phyloP scores from a whole-genome alignment of 2,329 filamentous ascomycete species.

The Epichloe scottii region DNA sequence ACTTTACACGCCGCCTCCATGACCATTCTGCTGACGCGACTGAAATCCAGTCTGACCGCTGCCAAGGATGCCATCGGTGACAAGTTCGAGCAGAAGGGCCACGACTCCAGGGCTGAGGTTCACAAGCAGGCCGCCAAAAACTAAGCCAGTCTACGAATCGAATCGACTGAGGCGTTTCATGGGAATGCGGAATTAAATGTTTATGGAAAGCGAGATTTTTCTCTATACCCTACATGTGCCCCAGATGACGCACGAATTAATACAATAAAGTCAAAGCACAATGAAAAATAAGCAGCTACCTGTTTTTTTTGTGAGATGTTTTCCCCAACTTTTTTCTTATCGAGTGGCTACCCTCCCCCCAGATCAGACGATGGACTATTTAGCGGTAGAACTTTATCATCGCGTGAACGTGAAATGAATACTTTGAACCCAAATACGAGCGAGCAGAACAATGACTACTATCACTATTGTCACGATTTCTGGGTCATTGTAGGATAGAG shows the following conservation, averaged over 20 bases:
- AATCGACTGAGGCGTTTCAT: not conserved
- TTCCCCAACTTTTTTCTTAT: no score
- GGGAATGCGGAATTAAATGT: not conserved
- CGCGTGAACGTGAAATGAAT: no score
- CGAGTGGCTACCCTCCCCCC: no score
- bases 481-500: no score
- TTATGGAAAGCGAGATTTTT: not conserved
- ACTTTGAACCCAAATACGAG: no score
- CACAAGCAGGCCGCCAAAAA: constrained; percentile 26
- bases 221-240: not conserved
- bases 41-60: constrained; percentile 25
- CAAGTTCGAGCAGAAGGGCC: constrained; percentile 30
- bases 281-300: no score
- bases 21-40: not conserved
- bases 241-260: not conserved
- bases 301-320: no score
- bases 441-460: no score
- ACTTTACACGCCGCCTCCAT: not conserved
- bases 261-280: not conserved
- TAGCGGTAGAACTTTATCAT: no score
- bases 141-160: constrained; percentile 8
- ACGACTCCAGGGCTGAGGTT: constrained; percentile 29
- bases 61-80: constrained; percentile 37
- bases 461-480: no score
- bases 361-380: no score